A percentile compares a stretch with the other conserved stretches of the same genome.
These are phyloP conservation scores for Eucalyptus paniculata DNA, from an alignment of 345 rosid species.

Conservation along the genomic window DNA sequence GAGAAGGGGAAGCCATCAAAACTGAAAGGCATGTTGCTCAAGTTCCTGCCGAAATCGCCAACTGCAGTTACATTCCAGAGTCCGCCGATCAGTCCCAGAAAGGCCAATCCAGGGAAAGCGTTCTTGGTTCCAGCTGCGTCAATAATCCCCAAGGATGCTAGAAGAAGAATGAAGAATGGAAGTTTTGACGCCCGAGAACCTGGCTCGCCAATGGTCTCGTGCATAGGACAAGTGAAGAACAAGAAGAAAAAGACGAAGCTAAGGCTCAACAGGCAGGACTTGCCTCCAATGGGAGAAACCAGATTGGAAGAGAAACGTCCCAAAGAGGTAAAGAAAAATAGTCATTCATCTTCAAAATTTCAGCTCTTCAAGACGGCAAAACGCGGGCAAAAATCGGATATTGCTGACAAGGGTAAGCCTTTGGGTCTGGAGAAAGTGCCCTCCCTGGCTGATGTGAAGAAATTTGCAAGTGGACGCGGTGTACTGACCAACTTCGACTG, in stretches of 20 bases:
- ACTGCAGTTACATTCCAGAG: conserved; percentile 5
- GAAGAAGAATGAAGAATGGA: conserved; percentile 3
- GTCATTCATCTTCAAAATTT: neutral
- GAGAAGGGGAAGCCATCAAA: neutral
- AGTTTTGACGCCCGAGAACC: conserved; percentile 31
- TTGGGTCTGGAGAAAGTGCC: neutral
- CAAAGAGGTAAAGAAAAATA: neutral
- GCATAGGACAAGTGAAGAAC: conserved; percentile 23
- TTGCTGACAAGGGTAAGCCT: neutral
- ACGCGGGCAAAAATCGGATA: neutral
- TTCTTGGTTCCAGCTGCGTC: neutral
- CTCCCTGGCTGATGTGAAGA: neutral
- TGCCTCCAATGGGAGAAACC: neutral
- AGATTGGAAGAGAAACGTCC: neutral
- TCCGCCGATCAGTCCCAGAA: conserved; percentile 14
- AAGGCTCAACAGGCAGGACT: neutral
- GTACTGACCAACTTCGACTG: conserved; percentile 7
- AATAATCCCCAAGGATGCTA: conserved; percentile 16
- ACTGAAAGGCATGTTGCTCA: neutral
- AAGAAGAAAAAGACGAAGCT: neutral
- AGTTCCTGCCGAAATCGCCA: neutral
- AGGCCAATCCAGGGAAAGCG: neutral
- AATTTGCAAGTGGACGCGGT: conserved; percentile 9
- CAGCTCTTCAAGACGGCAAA: neutral
- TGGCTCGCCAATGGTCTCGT: conserved; percentile 21